These are phyloP conservation scores for Colletotrichum echinochloae DNA, from an alignment of 2,329 filamentous ascomycete species.

Conservation along the genomic window DNA sequence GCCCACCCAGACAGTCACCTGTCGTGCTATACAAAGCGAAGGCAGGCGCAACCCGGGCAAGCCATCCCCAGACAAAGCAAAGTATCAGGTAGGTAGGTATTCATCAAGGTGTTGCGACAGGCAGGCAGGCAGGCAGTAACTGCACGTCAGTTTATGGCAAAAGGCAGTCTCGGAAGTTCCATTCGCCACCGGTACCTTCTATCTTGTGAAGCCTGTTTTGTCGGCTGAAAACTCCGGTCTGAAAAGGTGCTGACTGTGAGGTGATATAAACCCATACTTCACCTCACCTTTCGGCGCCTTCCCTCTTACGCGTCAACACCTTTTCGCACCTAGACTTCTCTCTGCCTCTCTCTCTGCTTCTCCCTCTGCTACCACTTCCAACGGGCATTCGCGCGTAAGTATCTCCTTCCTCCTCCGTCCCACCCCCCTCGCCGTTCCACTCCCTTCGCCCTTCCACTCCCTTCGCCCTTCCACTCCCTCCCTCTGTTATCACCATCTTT, in stretches of 20 bases:
- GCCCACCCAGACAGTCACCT: too few species aligned
- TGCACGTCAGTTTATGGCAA: neutral
- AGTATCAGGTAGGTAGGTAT: neutral
- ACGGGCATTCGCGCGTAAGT: too few species aligned
- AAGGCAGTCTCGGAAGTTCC: neutral
- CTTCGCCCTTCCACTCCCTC: too few species aligned
- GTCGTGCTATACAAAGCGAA: neutral
- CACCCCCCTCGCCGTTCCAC: too few species aligned
- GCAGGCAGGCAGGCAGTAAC: neutral
- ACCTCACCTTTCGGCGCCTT: neutral
- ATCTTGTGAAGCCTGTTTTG: neutral
- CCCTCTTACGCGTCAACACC: too few species aligned
- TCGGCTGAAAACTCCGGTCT: neutral
- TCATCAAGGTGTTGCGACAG: neutral
- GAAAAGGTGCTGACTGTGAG: neutral
- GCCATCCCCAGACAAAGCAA: neutral
- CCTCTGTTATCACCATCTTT: neutral
- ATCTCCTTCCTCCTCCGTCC: too few species aligned
- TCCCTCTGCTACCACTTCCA: neutral
- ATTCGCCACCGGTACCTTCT: too few species aligned
- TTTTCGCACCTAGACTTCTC: too few species aligned
- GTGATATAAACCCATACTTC: neutral
- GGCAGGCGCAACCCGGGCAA: neutral
- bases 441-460: too few species aligned
- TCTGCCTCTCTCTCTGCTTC: neutral